phyloP scores from a whole-genome alignment of 169 alveolate genomes.

The Plasmodium billcollinsi region DNA sequence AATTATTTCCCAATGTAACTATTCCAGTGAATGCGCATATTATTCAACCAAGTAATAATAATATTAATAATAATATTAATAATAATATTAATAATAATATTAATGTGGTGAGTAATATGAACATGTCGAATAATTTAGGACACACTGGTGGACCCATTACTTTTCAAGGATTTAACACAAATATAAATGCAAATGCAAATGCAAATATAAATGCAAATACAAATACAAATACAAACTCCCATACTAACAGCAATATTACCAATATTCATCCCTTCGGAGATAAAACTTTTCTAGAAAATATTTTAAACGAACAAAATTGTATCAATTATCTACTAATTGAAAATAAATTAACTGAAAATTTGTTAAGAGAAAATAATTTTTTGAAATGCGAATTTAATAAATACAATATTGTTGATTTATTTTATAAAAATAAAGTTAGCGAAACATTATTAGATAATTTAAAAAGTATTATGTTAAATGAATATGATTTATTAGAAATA shows the following conservation, averaged over 20 bases:
- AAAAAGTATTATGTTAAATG: slow-evolving; percentile 31
- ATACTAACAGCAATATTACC: no score
- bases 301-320: slow-evolving; percentile 53
- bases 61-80: no score
- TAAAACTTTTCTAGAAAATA: neutral
- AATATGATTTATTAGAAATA: slow-evolving; percentile 41
- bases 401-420: slow-evolving; percentile 19
- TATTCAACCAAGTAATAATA: no score
- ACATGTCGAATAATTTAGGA: neutral
- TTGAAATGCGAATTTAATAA: slow-evolving; percentile 50
- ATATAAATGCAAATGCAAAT: no score
- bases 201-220: no score
- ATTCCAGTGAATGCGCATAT: no score
- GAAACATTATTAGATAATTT: slow-evolving; percentile 10
- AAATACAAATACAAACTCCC: no score
- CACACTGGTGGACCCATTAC: no score
- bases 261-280: neutral
- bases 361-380: slow-evolving; percentile 57
- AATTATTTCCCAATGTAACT: neutral
- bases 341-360: slow-evolving; percentile 61
- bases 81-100: no score
- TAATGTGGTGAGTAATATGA: neutral
- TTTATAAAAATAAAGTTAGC: slow-evolving; percentile 29
- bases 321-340: slow-evolving; percentile 37
- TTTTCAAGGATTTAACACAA: no score